Evolutionary conservation across 148 eudicot species (phyloP), one percentile per base, ranked within the genome.

Genomic region (Vaccinium vitisidaea): DNA sequence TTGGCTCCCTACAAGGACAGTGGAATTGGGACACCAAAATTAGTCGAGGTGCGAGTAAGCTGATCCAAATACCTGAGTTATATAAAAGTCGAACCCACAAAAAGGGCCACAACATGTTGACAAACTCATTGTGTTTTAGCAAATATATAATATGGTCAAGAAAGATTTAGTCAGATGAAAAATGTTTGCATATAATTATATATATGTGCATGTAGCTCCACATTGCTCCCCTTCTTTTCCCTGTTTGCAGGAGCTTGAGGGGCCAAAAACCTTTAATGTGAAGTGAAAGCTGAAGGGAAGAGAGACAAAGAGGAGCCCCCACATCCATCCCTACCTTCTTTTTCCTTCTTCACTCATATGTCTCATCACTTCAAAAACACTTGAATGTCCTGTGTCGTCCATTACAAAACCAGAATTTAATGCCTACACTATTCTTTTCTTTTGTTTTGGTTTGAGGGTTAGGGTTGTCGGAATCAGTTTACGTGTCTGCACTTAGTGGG

Each of bases 371-470:
- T 23, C 6, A 5, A 48, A 43, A 75, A 18, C 80, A n/a, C 25
- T 52, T 77, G 19, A 52, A 77, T 77, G 80, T 77, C 56, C 36
- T 77, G 55, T 12, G 49, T 49, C 30, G 80, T 77, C 80, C 49
- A 50, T 49, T n/a, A 5, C 30, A 77, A n/a, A n/a, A 11, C 56
- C 80, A 1, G 18, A n/a, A 25, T 49, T 77, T n/a, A 77, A 48
- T 77, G 80, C 80, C n/a, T 1, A 1, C 54, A 25, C 39, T 36
- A 36, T 36, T 43, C 46, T 5, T 43, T 43, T 5, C 6, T 43
- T 43, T 43, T 43, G 5, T 43, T 36, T 36, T 36, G 39, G 46
- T 43, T 43, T 43, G 46, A 43, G 5, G 6, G 46, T 43, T 5
- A 43, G 46, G 46, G 46, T 5, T 43, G 46, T 43, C 46, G 0